phyloP scores from a whole-genome alignment of 352 stramenopile species.

The Pythium plurisporium region DNA sequence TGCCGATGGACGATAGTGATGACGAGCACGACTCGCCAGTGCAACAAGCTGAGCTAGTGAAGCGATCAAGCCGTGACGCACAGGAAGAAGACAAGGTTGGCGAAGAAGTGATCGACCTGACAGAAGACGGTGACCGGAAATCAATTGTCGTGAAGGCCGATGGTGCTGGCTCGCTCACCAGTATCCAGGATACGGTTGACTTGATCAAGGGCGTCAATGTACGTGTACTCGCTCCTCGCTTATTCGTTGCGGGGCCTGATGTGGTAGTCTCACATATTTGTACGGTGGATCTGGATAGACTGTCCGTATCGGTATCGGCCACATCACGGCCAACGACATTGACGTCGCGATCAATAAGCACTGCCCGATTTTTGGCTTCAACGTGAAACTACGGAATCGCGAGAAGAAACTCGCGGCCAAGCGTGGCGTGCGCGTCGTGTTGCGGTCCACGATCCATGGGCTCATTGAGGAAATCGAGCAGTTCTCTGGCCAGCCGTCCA shows the following conservation, averaged over 20 bases:
- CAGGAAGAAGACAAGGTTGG: not conserved
- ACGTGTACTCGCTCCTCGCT: constrained; percentile 27
- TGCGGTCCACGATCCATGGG: constrained; percentile 68
- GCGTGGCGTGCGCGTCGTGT: constrained; percentile 58
- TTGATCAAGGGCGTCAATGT: constrained; percentile 40
- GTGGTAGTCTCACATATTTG: no score
- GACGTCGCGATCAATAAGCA: constrained; percentile 75
- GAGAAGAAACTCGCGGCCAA: constrained; percentile 52
- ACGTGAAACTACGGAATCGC: constrained; percentile 61
- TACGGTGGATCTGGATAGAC: no score
- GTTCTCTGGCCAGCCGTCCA: constrained; percentile 5
- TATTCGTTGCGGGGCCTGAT: no score
- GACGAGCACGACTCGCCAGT: not conserved
- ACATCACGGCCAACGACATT: constrained; percentile 74
- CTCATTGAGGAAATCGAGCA: constrained; percentile 70
- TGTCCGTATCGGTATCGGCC: constrained; percentile 70
- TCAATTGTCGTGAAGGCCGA: constrained; percentile 82
- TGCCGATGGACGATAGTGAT: constrained; percentile 31
- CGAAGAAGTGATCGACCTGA: constrained; percentile 18
- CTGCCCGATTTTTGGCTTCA: constrained; percentile 84
- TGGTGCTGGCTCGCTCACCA: constrained; percentile 68
- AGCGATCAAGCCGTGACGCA: not conserved
- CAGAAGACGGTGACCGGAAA: constrained; percentile 35
- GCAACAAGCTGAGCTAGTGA: constrained; percentile 2
- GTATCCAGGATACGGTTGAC: constrained; percentile 81